Evolutionary conservation across 225 moss, liverwort and hornwort genomes (phyloP), one percentile per base, ranked within the genome.

Genomic region (Rhytidiadelphus loreus): DNA sequence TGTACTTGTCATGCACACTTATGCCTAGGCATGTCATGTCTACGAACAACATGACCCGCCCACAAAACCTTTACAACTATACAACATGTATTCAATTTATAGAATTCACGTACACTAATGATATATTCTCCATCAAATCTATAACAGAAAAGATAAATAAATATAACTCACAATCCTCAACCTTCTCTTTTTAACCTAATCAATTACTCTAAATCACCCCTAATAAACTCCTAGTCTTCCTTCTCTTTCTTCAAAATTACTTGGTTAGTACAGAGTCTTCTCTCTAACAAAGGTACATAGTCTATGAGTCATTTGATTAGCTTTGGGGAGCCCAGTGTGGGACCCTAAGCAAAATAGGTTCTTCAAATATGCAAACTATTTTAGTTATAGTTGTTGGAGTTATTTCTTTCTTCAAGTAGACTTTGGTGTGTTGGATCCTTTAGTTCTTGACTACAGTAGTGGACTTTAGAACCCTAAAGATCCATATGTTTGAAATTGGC

Each of bases 251-350:
- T 43, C n/a, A 43, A 71, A 71, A 26, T 26, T 24, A n/a, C 4
- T 13, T 32, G n/a, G 1, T 41, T 70, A 70, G 14, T 71, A 43
- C 16, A 71, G 5, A 28, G 3, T 43, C 16, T 43, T 3, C 26
- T 3, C 28, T 43, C 3, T 71, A 1, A 9, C 2, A 1, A 43
- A 71, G 5, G 3, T 28, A 44, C 0, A 0, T 28, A 43, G 16
- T 44, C 9, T 16, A 43, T 0, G 8, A 25, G 3, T 70, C 70
- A 70, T 15, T 71, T 0, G 0, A 2, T 26, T 26, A 0, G 0
- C 16, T 44, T 28, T 9, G 5, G 0, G 2, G 3, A 28, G 3
- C 16, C 28, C 9, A 44, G 6, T 0, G 10, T 26, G 14, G 28
- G 3, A 43, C 14, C 14, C 8, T 24, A 8, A 39, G 3, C 7